Evolutionary conservation across 208 protist genomes (phyloP).

Genomic region (Spongospora subterranea): DNA sequence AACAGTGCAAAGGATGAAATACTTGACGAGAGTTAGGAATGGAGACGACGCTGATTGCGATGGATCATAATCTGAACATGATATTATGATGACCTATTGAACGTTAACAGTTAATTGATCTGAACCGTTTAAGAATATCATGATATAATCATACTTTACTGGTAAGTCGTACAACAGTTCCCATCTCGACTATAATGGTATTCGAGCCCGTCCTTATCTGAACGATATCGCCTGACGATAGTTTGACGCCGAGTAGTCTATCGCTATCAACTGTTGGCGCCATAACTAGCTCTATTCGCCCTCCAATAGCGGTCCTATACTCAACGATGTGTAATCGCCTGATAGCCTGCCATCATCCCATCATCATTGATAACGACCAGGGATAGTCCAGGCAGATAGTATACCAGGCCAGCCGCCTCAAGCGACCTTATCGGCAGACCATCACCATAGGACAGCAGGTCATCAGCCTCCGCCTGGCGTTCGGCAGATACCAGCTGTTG

Average conservation of each 20-base stretch:
- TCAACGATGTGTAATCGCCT: background rate
- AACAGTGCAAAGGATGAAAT: background rate
- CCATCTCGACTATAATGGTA: background rate
- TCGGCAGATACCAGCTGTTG: background rate
- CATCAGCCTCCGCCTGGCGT: background rate
- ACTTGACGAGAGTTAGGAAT: background rate
- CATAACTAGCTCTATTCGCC: background rate
- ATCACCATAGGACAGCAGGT: background rate
- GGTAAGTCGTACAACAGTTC: background rate
- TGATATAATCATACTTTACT: background rate
- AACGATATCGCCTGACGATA: slow-evolving; percentile 21
- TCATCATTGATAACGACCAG: background rate
- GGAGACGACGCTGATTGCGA: background rate
- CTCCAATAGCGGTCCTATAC: background rate
- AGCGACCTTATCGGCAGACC: background rate
- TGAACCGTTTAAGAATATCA: background rate
- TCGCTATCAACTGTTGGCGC: background rate
- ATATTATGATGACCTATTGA: slow-evolving; percentile 15
- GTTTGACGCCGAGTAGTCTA: background rate
- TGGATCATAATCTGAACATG: background rate
- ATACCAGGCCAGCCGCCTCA: background rate
- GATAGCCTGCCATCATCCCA: background rate
- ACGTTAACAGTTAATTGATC: background rate
- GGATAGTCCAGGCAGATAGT: too few species aligned
- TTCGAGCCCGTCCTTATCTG: background rate